Evolutionary conservation across 176 grass and related monocot genomes (phyloP).

Genomic region (Avena eriantha): DNA sequence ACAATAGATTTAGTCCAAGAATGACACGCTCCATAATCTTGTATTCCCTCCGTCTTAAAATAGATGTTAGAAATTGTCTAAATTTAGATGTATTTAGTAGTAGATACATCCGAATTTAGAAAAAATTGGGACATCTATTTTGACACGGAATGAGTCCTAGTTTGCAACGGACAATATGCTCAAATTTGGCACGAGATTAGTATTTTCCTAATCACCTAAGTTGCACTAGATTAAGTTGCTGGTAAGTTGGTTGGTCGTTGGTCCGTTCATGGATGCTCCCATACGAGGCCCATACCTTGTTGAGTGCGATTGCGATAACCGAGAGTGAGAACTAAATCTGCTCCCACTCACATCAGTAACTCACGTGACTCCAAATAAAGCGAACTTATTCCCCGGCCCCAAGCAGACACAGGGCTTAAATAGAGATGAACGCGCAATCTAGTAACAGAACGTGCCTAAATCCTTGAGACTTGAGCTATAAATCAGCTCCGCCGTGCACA

Average conservation of each 20-base stretch:
- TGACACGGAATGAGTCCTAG: too few species aligned
- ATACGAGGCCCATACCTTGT: background rate
- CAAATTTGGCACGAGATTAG: background rate
- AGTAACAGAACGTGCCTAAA: conserved; percentile 7
- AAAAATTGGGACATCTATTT: too few species aligned
- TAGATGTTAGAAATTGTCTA: too few species aligned
- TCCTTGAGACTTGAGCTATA: conserved; percentile 19
- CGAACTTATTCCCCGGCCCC: conserved; percentile 28
- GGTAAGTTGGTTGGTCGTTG: too few species aligned
- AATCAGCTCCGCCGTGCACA: background rate
- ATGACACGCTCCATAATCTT: background rate
- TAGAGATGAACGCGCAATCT: conserved; percentile 5
- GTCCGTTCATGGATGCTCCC: background rate
- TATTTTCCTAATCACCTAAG: background rate
- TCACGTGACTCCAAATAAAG: conserved; percentile 13
- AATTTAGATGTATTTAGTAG: too few species aligned
- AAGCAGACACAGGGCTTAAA: background rate
- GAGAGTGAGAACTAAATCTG: background rate
- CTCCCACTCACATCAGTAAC: conserved; percentile 28
- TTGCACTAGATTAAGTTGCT: too few species aligned
- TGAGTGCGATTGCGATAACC: background rate
- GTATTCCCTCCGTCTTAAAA: too few species aligned
- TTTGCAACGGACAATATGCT: background rate
- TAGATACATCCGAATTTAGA: too few species aligned
- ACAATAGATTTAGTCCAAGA: conserved; percentile 13